Conservation (phyloP, 345 rosid species). For the Murraya koenigii region DNA sequence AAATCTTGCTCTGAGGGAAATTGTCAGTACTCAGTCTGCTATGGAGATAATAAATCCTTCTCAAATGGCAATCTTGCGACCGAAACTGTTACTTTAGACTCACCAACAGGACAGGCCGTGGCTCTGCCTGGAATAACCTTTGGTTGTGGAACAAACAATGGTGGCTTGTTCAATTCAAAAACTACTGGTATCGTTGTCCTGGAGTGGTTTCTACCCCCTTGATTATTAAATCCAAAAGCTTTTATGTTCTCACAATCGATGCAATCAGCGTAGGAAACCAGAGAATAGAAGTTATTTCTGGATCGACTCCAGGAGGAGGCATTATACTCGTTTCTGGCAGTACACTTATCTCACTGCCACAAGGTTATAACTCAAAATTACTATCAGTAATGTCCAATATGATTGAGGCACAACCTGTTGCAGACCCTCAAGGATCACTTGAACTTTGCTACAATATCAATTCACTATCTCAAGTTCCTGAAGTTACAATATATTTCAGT, state of each 20-base stretch:
- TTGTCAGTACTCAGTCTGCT: constrained; percentile 31
- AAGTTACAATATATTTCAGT: constrained; percentile 33
- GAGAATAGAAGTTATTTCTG: constrained; percentile 21
- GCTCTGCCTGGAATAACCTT: constrained; percentile 28
- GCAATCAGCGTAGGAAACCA: constrained; percentile 43
- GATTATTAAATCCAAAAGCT: constrained; percentile 33
- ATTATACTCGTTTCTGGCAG: constrained; percentile 64
- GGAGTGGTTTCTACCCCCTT: constrained; percentile 45
- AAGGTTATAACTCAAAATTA: constrained; percentile 22
- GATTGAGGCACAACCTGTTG: constrained; percentile 16
- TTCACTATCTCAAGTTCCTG: constrained; percentile 25
- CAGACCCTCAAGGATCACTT: constrained; percentile 21
- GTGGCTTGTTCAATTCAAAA: constrained; percentile 31
- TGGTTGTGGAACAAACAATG: constrained; percentile 54
- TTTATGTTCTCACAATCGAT: constrained; percentile 36
- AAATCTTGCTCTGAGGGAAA: neutral
- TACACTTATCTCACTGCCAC: constrained; percentile 41
- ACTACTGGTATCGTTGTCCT: constrained; percentile 44
- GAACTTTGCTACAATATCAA: constrained; percentile 36
- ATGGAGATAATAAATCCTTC: constrained; percentile 38
- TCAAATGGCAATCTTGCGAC: constrained; percentile 41
- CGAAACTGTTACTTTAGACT: constrained; percentile 44
- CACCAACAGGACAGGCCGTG: constrained; percentile 36
- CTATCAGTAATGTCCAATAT: constrained; percentile 10
- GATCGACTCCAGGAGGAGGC: constrained; percentile 30